Evolutionary conservation across 177 flowering plant genomes (phyloP), one percentile per base, ranked within the genome.

Genomic region (Telopea speciosissima): DNA sequence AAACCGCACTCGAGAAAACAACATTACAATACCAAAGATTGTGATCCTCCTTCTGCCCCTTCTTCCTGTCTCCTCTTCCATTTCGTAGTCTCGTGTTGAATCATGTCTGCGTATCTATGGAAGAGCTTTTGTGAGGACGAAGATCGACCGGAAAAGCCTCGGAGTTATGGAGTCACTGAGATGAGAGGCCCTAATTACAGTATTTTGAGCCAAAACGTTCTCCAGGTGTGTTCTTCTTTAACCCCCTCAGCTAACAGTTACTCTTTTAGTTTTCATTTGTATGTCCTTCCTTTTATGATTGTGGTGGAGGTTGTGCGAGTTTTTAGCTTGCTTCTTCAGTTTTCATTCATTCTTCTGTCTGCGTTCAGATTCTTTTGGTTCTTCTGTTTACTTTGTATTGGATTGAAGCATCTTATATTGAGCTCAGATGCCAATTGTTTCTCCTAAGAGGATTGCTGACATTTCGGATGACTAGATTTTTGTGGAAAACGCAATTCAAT

Each of bases 111-210:
- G 5, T 87, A 83, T 63, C 26, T 74, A 28, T 91, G 96, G 98
- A 91, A 93, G 79, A 89, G 83, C 78, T 91, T 91, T 85, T 78
- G 61, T 63, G 98, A 88, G 74, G 85, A 93, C 26, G 95, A 87
- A 65, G 96, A 92, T 75, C 85, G 96, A 1, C 93, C 98, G 6
- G 96, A 89, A 75, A 90, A 90, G 82, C 98, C 98, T 26, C 82
- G 97, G 44, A 75, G 84, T 0, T 87, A 62, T 74, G 98, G 98
- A 22, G 86, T 93, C 66, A 93, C 97, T 11, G 96, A 90, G 74
- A 86, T 93, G 61, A 58, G 61, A n/a, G 24, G 61, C 61, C 61
- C 61, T 45, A 71, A 79, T 77, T 80, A 82, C 76, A 74, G 80
- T 28, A 74, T 88, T 74, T 73, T 86, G 70, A 81, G 76, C 76